These are phyloP conservation scores for Salmacisia buchloeana DNA, from an alignment of 1,284 basidiomycete genomes.

Conservation along the genomic window DNA sequence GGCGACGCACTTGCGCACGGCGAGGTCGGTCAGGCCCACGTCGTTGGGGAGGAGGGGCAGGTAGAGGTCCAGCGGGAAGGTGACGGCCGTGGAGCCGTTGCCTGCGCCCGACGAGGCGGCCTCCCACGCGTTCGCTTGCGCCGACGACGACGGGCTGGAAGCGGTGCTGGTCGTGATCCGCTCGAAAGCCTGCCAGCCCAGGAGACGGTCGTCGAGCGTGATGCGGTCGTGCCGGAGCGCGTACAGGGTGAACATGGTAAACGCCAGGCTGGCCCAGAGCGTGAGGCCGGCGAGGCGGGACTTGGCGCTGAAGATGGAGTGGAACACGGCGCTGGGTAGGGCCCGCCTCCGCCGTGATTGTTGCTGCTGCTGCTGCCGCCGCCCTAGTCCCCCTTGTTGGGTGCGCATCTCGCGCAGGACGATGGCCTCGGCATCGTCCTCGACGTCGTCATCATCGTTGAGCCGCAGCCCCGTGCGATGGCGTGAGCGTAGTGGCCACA, in stretches of 20 bases:
- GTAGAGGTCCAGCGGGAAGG: conserved; percentile 34
- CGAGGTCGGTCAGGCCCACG: conserved; percentile 63
- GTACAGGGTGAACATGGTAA: conserved; percentile 16
- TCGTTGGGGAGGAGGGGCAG: conserved; percentile 36
- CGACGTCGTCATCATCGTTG: too few species aligned
- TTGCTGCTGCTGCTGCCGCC: too few species aligned
- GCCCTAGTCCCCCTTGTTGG: too few species aligned
- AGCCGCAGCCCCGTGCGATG: too few species aligned
- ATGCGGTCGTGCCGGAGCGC: conserved; percentile 25
- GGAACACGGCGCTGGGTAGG: too few species aligned
- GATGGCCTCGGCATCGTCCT: too few species aligned
- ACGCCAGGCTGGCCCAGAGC: neutral
- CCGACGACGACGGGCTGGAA: neutral
- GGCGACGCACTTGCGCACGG: conserved; percentile 66
- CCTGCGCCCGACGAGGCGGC: neutral
- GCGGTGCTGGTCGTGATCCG: conserved; percentile 14
- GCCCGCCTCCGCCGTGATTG: too few species aligned
- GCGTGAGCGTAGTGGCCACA: too few species aligned
- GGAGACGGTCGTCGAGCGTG: conserved; percentile 17
- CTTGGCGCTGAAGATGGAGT: neutral
- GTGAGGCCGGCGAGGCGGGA: neutral
- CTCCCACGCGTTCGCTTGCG: neutral
- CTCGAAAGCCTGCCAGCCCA: conserved; percentile 32
- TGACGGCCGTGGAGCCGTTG: neutral
- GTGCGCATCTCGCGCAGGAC: too few species aligned